Evolutionary conservation across 345 rosid species (phyloP).

Genomic region (Eucalyptus coolabah): DNA sequence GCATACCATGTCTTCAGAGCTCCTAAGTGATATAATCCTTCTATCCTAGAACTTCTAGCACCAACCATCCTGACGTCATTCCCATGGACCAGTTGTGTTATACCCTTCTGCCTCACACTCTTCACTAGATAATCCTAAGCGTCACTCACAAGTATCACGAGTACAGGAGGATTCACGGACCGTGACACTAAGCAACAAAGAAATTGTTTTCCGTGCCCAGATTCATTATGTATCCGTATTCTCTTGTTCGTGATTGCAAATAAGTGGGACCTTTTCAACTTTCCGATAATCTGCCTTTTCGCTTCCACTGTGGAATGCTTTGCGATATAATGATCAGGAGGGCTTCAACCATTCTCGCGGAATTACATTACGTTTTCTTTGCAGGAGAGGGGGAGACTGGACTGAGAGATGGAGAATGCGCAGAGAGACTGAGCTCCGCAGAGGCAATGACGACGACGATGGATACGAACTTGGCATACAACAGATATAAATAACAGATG

Average conservation of each 20-base stretch:
- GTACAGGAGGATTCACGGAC: too few relatives aligned
- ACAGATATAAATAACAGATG: not conserved
- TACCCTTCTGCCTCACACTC: too few relatives aligned
- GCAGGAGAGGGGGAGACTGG: not conserved
- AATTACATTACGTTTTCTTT: not conserved
- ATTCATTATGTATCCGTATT: not conserved
- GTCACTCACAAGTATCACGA: too few relatives aligned
- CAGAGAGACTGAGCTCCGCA: not conserved
- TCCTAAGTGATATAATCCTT: too few relatives aligned
- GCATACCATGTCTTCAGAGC: too few relatives aligned
- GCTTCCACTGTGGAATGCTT: not conserved
- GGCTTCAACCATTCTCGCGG: not conserved
- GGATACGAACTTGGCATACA: slow-evolving; percentile 43
- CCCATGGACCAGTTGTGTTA: too few relatives aligned
- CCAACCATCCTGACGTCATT: too few relatives aligned
- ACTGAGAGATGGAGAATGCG: not conserved
- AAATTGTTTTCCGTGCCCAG: not conserved
- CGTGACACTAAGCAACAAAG: not conserved
- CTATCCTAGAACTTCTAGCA: too few relatives aligned
- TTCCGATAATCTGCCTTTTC: not conserved
- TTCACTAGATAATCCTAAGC: too few relatives aligned
- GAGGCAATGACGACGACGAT: not conserved
- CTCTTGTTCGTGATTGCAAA: not conserved
- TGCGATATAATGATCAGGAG: not conserved
- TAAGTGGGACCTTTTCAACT: not conserved